These are phyloP conservation scores for Globomyces pollinis-pini DNA, from an alignment of 192 early-diverging fungal species.

Conservation along the genomic window DNA sequence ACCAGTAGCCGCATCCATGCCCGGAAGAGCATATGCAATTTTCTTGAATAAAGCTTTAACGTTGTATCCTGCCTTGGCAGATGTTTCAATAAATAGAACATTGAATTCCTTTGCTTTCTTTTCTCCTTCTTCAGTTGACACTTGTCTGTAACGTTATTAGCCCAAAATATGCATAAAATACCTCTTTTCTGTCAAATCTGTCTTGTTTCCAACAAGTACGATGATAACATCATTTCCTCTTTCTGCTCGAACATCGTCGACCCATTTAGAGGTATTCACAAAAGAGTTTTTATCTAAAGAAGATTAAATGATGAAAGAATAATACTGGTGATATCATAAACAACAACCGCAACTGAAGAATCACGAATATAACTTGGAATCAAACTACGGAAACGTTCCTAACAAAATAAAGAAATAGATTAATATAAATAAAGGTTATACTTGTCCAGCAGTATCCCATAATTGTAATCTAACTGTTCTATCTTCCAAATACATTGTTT, in stretches of 20 bases:
- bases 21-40: constrained; percentile 88
- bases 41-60: constrained; percentile 96
- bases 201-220: constrained; percentile 98
- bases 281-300: constrained; percentile 95
- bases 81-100: constrained; percentile 99
- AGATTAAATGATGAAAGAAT: constrained; percentile 3
- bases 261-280: constrained; percentile 95
- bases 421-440: background rate
- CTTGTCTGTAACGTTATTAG: constrained; percentile 69
- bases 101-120: constrained; percentile 90
- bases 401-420: background rate
- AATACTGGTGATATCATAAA: constrained; percentile 93
- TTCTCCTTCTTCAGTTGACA: constrained; percentile 95
- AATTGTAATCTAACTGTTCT: constrained; percentile 95
- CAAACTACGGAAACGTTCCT: constrained; percentile 94
- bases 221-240: constrained; percentile 97
- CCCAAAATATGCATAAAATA: constrained; percentile 28
- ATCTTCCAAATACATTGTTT: constrained; percentile 99
- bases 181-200: constrained; percentile 91
- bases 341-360: constrained; percentile 93
- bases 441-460: constrained; percentile 97
- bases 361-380: constrained; percentile 99
- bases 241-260: constrained; percentile 97
- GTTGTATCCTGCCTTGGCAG: constrained; percentile 97
- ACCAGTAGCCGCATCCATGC: constrained; percentile 51